These are phyloP conservation scores for Fusarium mundagurra DNA, from an alignment of 2,329 filamentous ascomycete species.

Conservation along the genomic window DNA sequence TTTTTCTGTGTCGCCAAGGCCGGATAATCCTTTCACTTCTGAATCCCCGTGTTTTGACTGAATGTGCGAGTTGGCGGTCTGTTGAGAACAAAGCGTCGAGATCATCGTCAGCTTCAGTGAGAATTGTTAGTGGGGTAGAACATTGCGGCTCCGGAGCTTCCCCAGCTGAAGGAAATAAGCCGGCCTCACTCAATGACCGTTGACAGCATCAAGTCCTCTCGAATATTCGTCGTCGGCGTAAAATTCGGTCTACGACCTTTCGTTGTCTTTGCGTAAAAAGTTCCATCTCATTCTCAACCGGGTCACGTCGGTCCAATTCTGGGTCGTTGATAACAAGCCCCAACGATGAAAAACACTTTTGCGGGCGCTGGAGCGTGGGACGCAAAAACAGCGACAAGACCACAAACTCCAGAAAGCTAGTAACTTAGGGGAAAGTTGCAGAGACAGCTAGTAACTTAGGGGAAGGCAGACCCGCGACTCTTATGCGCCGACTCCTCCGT, in stretches of 20 bases:
- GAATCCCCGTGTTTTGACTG: fast-evolving
- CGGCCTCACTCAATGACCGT: not conserved
- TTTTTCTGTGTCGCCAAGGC: conserved; percentile 14
- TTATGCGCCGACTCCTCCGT: conserved; percentile 36
- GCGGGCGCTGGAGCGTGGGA: conserved; percentile 34
- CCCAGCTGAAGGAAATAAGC: conserved; percentile 32
- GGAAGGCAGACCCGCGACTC: conserved; percentile 40
- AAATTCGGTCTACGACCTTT: conserved; percentile 13
- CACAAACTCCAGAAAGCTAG: conserved; percentile 25
- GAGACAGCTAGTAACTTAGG: conserved; percentile 40
- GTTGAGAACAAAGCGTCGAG: not conserved
- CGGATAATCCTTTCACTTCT: not conserved
- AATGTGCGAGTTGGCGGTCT: not conserved
- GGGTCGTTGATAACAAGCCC: conserved; percentile 14
- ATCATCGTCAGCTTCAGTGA: not conserved
- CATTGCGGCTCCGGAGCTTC: conserved; percentile 31
- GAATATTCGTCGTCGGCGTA: not conserved
- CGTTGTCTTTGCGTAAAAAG: conserved; percentile 1
- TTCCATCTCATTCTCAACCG: not conserved
- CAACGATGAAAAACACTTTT: not conserved
- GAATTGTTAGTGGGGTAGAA: conserved; percentile 5
- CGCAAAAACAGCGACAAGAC: not conserved
- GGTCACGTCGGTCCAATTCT: conserved; percentile 5
- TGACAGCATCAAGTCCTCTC: not conserved
- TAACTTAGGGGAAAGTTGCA: conserved; percentile 39